Evolutionary conservation across 2,329 filamentous ascomycete genomes (phyloP).

Genomic region (Ilyonectria mors-panacis): DNA sequence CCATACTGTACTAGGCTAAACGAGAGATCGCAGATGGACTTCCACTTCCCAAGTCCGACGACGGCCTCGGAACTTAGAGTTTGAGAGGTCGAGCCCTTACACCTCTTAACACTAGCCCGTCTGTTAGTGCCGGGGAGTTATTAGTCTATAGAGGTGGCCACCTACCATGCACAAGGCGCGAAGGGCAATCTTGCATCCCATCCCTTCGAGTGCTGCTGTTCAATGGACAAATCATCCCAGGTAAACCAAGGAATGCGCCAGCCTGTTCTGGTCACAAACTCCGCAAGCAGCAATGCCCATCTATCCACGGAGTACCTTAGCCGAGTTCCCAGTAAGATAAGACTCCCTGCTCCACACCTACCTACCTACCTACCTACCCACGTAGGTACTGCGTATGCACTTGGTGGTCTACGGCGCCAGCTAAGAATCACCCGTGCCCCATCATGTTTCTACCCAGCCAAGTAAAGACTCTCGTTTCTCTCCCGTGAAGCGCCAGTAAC

Average conservation of each 20-base stretch:
- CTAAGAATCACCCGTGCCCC: background rate
- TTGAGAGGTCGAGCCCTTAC: background rate
- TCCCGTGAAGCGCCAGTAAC: background rate
- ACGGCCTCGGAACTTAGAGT: background rate
- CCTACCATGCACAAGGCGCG: background rate
- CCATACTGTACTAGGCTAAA: background rate
- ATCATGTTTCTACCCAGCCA: background rate
- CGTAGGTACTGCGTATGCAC: background rate
- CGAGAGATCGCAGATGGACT: background rate
- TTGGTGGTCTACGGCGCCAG: background rate
- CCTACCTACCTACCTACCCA: background rate
- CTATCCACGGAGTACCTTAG: background rate
- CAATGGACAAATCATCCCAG: background rate
- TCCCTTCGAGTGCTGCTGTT: background rate
- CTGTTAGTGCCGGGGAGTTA: background rate
- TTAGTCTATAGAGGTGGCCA: background rate
- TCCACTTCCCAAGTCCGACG: background rate
- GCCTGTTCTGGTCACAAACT: background rate
- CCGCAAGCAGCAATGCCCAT: background rate
- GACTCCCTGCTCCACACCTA: background rate
- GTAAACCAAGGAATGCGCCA: background rate
- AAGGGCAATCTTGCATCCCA: background rate
- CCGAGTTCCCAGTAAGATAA: background rate
- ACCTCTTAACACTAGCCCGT: background rate
- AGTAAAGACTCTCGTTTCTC: background rate